phyloP scores from a whole-genome alignment of 805 yeast genomes.

The Suhomyces prunicola region DNA sequence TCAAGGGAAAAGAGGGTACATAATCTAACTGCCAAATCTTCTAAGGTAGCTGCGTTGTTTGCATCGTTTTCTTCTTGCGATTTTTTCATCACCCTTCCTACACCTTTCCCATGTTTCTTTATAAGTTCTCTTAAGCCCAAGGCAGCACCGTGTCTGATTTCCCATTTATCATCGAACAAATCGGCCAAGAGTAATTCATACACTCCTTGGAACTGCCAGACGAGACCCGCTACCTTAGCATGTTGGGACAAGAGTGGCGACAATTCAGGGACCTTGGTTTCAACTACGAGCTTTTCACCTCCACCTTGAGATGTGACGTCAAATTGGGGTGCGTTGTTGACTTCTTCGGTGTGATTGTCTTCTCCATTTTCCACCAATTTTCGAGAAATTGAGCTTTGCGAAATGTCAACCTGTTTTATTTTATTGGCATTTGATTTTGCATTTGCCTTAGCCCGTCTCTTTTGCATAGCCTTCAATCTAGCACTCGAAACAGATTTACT shows the following conservation, averaged over 20 bases:
- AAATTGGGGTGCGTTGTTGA: conserved; percentile 32
- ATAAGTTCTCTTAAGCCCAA: conserved; percentile 86
- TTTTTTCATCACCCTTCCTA: conserved; percentile 74
- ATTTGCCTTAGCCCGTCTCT: conserved; percentile 75
- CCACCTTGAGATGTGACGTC: conserved; percentile 78
- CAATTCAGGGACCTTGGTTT: conserved; percentile 62
- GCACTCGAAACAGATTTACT: conserved; percentile 51
- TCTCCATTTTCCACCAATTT: conserved; percentile 46
- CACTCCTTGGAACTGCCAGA: conserved; percentile 95
- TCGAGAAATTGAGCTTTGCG: conserved; percentile 66
- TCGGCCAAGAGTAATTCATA: conserved; percentile 78
- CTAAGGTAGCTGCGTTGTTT: conserved; percentile 67
- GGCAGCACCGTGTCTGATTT: conserved; percentile 92
- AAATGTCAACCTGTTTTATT: conserved; percentile 57
- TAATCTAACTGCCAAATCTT: conserved; percentile 82
- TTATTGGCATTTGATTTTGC: conserved; percentile 51
- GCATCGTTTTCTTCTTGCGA: conserved; percentile 57
- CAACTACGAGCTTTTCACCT: conserved; percentile 79
- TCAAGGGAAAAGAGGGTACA: conserved; percentile 88
- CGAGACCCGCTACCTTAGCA: conserved; percentile 65
- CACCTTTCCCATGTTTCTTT: conserved; percentile 77
- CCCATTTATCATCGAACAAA: conserved; percentile 86
- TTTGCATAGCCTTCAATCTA: conserved; percentile 91
- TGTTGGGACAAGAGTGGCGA: conserved; percentile 70
- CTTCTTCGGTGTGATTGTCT: conserved; percentile 8